Evolutionary conservation across 2,329 filamentous ascomycete species (phyloP).

Genomic region (Talaromyces verruculosus): DNA sequence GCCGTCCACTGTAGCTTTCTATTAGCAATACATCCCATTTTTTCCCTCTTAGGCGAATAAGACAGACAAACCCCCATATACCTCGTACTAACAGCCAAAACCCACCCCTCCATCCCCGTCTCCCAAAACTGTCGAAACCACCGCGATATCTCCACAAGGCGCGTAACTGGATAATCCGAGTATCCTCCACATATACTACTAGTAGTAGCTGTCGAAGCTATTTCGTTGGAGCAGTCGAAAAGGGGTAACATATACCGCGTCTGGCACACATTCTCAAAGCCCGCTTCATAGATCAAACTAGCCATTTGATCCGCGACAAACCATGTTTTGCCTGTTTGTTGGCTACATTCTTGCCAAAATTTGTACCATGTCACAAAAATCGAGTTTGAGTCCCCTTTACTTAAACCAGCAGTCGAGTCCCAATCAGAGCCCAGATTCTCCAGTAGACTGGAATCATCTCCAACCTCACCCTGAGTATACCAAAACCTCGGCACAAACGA

Average conservation of each 20-base stretch:
- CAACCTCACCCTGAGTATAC: constrained; percentile 29
- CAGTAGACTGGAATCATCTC: not conserved
- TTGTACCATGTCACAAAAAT: constrained; percentile 30
- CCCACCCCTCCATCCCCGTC: constrained; percentile 33
- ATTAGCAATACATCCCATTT: not conserved
- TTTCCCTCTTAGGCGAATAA: not conserved
- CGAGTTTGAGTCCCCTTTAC: constrained; percentile 23
- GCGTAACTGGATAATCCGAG: constrained; percentile 1
- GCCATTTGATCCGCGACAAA: constrained; percentile 29
- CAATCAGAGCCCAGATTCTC: not conserved
- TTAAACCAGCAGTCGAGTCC: not conserved
- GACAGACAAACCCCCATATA: constrained; percentile 27
- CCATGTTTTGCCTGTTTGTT: constrained; percentile 35
- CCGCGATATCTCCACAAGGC: constrained; percentile 26
- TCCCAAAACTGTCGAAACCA: constrained; percentile 30
- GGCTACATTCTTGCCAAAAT: constrained; percentile 23
- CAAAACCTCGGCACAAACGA: constrained; percentile 35
- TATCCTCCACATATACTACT: constrained; percentile 17
- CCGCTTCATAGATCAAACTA: constrained; percentile 28
- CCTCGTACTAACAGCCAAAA: constrained; percentile 29
- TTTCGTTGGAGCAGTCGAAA: not conserved
- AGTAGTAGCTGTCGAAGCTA: not conserved
- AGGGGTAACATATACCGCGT: constrained; percentile 29
- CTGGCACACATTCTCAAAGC: constrained; percentile 31
- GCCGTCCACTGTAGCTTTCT: constrained; percentile 29